Percentiles rank a stretch among this genome's conserved stretches.
Conservation (phyloP, 2,329 filamentous ascomycete genomes). For the Penicillium sp. region DNA sequence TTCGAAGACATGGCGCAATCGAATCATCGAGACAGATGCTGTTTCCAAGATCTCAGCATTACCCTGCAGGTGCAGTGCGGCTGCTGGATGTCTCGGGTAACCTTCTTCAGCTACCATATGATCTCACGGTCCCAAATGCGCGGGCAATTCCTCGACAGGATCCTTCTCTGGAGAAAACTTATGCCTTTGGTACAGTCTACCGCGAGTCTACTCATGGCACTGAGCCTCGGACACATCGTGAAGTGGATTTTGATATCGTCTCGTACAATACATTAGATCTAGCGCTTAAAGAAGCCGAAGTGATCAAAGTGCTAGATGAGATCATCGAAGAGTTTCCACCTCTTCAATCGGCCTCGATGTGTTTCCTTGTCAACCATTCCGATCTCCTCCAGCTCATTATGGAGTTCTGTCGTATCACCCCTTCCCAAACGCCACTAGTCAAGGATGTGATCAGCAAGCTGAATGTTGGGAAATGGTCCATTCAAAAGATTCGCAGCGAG, state of each 20-base stretch:
- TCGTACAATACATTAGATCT: slow-evolving; percentile 74
- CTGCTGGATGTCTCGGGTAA: slow-evolving; percentile 77
- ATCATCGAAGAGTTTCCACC: slow-evolving; percentile 75
- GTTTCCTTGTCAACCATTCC: slow-evolving; percentile 84
- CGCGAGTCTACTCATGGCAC: slow-evolving; percentile 71
- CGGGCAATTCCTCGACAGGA: slow-evolving; percentile 66
- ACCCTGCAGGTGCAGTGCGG: slow-evolving; percentile 66
- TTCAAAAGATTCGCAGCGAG: slow-evolving; percentile 76
- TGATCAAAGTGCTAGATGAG: slow-evolving; percentile 90
- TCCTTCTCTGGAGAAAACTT: slow-evolving; percentile 65
- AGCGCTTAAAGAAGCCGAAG: slow-evolving; percentile 85
- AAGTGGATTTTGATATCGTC: slow-evolving; percentile 96
- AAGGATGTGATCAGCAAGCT: slow-evolving; percentile 83
- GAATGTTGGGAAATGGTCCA: slow-evolving; percentile 72
- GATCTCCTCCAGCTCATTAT: slow-evolving; percentile 83
- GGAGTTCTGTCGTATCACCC: slow-evolving; percentile 75
- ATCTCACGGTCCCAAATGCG: slow-evolving; percentile 83
- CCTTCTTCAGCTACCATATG: slow-evolving; percentile 89
- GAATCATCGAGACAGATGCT: slow-evolving; percentile 69
- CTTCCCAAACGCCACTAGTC: slow-evolving; percentile 60
- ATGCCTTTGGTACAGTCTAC: slow-evolving; percentile 82
- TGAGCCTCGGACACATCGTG: slow-evolving; percentile 74
- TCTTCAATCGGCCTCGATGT: slow-evolving; percentile 66
- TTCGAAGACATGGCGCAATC: slow-evolving; percentile 81
- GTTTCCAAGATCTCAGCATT: slow-evolving; percentile 77